Evolutionary conservation across 2,329 filamentous ascomycete genomes (phyloP).

Genomic region (Ophiostoma himal-ulmi): DNA sequence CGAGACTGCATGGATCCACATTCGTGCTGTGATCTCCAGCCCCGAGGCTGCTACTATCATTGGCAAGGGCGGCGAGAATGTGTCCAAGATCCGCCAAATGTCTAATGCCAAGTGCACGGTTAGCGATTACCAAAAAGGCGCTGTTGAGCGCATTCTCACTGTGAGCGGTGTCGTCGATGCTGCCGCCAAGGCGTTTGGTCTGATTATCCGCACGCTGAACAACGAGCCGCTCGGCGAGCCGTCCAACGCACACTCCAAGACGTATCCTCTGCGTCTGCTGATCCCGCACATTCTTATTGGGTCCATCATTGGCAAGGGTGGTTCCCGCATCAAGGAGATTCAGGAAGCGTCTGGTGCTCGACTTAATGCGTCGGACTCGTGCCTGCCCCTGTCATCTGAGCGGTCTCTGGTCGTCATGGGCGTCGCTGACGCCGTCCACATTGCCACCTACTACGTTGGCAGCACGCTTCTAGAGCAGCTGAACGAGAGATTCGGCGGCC

Average conservation of each 20-base stretch:
- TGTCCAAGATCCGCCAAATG: conserved; percentile 90
- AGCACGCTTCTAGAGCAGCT: conserved; percentile 97
- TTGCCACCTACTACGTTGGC: conserved; percentile 96
- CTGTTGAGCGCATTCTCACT: conserved; percentile 94
- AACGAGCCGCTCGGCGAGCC: conserved; percentile 85
- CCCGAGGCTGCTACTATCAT: conserved; percentile 96
- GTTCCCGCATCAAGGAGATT: conserved; percentile 93
- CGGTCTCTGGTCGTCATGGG: conserved; percentile 97
- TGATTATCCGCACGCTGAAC: conserved; percentile 97
- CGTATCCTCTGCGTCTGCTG: conserved; percentile 89
- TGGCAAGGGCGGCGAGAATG: conserved; percentile 97
- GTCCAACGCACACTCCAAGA: conserved; percentile 91
- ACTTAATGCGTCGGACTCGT: conserved; percentile 92
- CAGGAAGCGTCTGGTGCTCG: conserved; percentile 95
- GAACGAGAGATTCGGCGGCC: conserved; percentile 91
- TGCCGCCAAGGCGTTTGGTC: conserved; percentile 94
- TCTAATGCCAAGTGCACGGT: conserved; percentile 98
- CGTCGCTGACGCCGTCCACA: conserved; percentile 96
- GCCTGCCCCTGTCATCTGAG: conserved; percentile 89
- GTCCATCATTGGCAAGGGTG: conserved; percentile 96
- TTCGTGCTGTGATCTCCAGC: conserved; percentile 94
- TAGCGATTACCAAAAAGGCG: conserved; percentile 94
- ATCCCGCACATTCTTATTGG: conserved; percentile 97
- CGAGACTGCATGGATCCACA: conserved; percentile 93
- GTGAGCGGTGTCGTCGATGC: conserved; percentile 96